phyloP scores from a whole-genome alignment of 2,329 filamentous ascomycete genomes.

The Fusarium robinianum region DNA sequence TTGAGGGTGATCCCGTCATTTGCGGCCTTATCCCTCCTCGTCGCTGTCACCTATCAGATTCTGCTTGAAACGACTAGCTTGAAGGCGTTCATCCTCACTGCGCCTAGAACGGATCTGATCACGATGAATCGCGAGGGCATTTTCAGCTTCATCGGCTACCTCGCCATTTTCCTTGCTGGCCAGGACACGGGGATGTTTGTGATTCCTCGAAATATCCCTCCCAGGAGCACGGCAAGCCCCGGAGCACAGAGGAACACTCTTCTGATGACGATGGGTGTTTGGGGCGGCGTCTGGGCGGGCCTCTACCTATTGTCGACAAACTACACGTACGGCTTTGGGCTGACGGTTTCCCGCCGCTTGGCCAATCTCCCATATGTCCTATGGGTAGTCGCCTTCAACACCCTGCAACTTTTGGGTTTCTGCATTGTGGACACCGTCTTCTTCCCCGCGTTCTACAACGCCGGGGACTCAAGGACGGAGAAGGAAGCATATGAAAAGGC shows the following conservation, averaged over 20 bases:
- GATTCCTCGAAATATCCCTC: slow-evolving; percentile 63
- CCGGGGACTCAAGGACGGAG: slow-evolving; percentile 60
- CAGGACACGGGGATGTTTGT: slow-evolving; percentile 81
- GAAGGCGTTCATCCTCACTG: slow-evolving; percentile 80
- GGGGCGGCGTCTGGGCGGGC: slow-evolving; percentile 68
- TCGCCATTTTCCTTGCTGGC: slow-evolving; percentile 91
- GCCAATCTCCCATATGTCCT: slow-evolving; percentile 93
- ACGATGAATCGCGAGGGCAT: slow-evolving; percentile 93
- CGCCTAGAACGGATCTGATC: slow-evolving; percentile 76
- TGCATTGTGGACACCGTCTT: slow-evolving; percentile 76
- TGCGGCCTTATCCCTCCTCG: slow-evolving; percentile 70
- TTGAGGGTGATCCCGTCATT: slow-evolving; percentile 76
- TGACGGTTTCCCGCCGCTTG: slow-evolving; percentile 82
- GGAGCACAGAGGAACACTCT: slow-evolving; percentile 59
- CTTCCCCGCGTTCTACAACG: slow-evolving; percentile 73
- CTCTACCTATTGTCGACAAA: slow-evolving; percentile 73
- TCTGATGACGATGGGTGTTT: slow-evolving; percentile 65
- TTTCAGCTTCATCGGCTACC: slow-evolving; percentile 92
- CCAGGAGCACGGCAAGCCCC: slow-evolving; percentile 48
- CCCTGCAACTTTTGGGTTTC: slow-evolving; percentile 77
- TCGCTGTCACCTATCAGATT: slow-evolving; percentile 74
- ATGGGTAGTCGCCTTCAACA: slow-evolving; percentile 93
- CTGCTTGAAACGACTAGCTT: slow-evolving; percentile 76
- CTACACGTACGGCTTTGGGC: slow-evolving; percentile 70
- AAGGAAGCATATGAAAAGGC: slow-evolving; percentile 66